Evolutionary conservation across 1,139 yeast genomes (phyloP).

Genomic region (Magnusiomyces paraingens): DNA sequence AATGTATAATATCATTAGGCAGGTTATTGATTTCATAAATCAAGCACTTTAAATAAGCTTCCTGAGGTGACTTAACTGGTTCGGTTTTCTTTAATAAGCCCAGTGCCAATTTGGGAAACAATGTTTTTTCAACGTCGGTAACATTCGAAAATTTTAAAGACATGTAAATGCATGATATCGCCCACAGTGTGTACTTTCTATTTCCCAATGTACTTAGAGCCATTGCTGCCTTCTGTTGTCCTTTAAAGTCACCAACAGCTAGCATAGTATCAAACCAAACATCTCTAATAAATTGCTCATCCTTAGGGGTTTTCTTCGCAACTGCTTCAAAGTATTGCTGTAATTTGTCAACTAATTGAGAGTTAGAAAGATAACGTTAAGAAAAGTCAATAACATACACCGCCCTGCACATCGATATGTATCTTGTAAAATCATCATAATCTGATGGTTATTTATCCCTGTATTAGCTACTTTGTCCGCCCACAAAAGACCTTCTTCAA

Average conservation of each 20-base stretch:
- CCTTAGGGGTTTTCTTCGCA: constrained; percentile 38
- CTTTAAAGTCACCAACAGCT: constrained; percentile 27
- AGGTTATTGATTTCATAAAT: constrained; percentile 38
- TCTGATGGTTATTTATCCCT: constrained; percentile 49
- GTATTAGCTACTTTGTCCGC: constrained; percentile 40
- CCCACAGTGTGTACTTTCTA: constrained; percentile 41
- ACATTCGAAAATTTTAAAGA: constrained; percentile 29
- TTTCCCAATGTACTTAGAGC: constrained; percentile 22
- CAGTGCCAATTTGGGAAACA: constrained; percentile 53
- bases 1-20: constrained; percentile 31
- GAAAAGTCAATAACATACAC: not conserved
- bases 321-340: constrained; percentile 40
- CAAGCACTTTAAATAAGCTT: constrained; percentile 48
- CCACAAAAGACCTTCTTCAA: constrained; percentile 39
- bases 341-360: constrained; percentile 26
- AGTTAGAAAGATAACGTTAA: constrained; percentile 14
- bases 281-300: constrained; percentile 21
- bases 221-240: constrained; percentile 34
- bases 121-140: constrained; percentile 37
- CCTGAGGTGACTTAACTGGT: constrained; percentile 50
- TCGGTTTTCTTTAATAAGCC: constrained; percentile 44
- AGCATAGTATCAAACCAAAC: constrained; percentile 33
- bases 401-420: constrained; percentile 6
- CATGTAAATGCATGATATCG: constrained; percentile 32
- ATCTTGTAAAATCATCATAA: constrained; percentile 41